A percentile compares a stretch with the other conserved stretches of the same genome.
phyloP scores from a whole-genome alignment of 768 basidiomycete genomes.

The Boletus reticuloceps region DNA sequence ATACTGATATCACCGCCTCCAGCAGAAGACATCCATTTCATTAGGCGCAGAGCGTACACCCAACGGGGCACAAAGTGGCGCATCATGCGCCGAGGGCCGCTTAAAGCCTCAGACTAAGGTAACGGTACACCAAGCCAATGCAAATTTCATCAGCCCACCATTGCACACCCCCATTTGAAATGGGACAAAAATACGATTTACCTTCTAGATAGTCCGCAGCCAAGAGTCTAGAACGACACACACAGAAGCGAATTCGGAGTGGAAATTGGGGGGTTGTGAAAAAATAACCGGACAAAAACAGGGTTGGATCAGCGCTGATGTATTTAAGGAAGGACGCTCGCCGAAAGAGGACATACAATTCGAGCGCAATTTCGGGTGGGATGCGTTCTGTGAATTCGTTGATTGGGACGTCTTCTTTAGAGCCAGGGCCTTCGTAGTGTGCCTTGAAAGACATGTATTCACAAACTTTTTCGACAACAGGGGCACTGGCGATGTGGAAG shows the following conservation, averaged over 20 bases:
- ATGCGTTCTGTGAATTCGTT: constrained; percentile 80
- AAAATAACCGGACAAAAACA: not conserved
- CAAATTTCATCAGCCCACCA: constrained; percentile 9
- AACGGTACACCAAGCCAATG: not conserved
- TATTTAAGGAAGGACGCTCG: not conserved
- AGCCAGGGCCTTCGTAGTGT: constrained; percentile 65
- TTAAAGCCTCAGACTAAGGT: constrained; percentile 6
- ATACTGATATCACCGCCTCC: not conserved
- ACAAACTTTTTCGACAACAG: constrained; percentile 82
- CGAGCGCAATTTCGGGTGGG: constrained; percentile 82
- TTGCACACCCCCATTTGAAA: constrained; percentile 15
- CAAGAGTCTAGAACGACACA: constrained; percentile 40
- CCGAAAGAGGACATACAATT: constrained; percentile 60
- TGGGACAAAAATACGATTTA: constrained; percentile 24
- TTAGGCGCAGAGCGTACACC: not conserved
- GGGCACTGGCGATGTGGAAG: constrained; percentile 38
- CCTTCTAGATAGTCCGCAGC: constrained; percentile 70
- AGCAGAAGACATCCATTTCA: not conserved
- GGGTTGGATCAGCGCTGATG: constrained; percentile 11
- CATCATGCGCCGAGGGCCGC: not conserved
- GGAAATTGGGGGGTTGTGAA: constrained; percentile 5
- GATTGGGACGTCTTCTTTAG: constrained; percentile 75
- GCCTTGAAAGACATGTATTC: constrained; percentile 89
- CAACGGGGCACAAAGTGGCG: not conserved
- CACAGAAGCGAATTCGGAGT: not conserved